Evolutionary conservation across 2,329 filamentous ascomycete genomes (phyloP), one percentile per base, ranked within the genome.

Genomic region (Fusarium anthophilum): DNA sequence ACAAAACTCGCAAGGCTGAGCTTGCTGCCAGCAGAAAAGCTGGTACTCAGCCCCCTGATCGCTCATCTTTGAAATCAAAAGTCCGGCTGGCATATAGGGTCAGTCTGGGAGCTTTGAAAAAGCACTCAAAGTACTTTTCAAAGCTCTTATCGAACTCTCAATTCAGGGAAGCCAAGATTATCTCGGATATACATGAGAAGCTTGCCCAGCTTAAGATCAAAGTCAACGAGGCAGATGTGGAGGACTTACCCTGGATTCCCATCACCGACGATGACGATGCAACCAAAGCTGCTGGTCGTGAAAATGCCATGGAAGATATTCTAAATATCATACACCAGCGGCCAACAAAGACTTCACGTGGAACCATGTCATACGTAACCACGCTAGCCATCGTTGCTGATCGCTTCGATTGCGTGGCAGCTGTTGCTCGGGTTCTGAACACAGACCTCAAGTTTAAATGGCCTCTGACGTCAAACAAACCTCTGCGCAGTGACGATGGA

Each of bases 321-420:
- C 82, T 95, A 30, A 85, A 87, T 24, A 88, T 93, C 24, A 83
- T 94, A 24, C 93, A 95, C 79, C 86, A 86, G 28, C 83, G 83
- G 43, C 82, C 79, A n/a, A 80, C 80, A n/a, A 83, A 82, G 56
- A 81, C 83, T 4, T 60, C 77, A 9, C 74, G 74, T 30, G 84
- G 87, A 26, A 88, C 87, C 22, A 86, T 93, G 72, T 82, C 88
- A 12, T 92, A 92, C 73, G 84, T 93, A 17, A 89, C 91, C 20
- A 92, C 91, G 4, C 83, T 95, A 45, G 90, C 91, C 45, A 87
- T 94, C 58, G 87, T 94, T 63, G 92, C 92, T 15, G 93, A 95
- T 80, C 89, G 92, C 50, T 95, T 94, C 81, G 91, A 92, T 82
- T 92, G 91, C 68, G 82, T 90, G 5, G 80, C 84, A 6, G 80